Percentiles rank a stretch among this genome's conserved stretches.
Conservation (phyloP, 2,329 filamentous ascomycete genomes). For the Xylariomycetidae sp. region DNA sequence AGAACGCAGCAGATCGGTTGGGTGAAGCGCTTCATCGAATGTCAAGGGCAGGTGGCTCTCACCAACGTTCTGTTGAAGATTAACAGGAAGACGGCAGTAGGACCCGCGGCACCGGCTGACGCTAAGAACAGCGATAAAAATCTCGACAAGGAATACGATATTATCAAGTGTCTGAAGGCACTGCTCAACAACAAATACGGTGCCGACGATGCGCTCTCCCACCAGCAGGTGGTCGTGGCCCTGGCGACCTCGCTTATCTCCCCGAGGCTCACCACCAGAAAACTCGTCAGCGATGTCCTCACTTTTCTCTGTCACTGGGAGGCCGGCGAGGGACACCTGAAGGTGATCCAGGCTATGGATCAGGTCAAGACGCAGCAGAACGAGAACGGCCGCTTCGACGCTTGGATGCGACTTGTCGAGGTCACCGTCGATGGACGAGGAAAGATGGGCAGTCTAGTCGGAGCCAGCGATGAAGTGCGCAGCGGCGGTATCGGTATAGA, state of each 20-base stretch:
- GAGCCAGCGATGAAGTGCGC: conserved; percentile 91
- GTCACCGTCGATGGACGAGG: conserved; percentile 94
- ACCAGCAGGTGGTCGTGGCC: conserved; percentile 86
- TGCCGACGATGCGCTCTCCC: conserved; percentile 86
- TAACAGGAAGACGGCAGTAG: conserved; percentile 77
- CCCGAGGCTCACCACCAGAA: conserved; percentile 83
- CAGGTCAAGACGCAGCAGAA: conserved; percentile 81
- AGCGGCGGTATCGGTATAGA: conserved; percentile 98
- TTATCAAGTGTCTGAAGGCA: conserved; percentile 94
- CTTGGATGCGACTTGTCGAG: conserved; percentile 98
- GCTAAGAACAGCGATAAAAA: conserved; percentile 65
- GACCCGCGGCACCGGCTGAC: conserved; percentile 60
- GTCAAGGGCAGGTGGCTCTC: conserved; percentile 92
- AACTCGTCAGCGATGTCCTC: conserved; percentile 91
- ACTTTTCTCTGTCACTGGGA: conserved; percentile 97
- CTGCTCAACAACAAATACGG: conserved; percentile 99
- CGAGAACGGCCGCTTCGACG: conserved; percentile 93
- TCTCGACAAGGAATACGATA: conserved; percentile 90
- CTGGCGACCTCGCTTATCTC: conserved; percentile 84
- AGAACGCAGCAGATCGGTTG: conserved; percentile 95
- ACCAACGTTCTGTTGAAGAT: conserved; percentile 92
- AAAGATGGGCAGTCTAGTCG: conserved; percentile 97
- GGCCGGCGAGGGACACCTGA: conserved; percentile 77
- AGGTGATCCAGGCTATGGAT: conserved; percentile 91
- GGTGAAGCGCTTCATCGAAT: conserved; percentile 95